A percentile compares a stretch with the other conserved stretches of the same genome.
Conservation (phyloP, 2,329 filamentous ascomycete genomes). For the Ophiostoma fasciatum region DNA sequence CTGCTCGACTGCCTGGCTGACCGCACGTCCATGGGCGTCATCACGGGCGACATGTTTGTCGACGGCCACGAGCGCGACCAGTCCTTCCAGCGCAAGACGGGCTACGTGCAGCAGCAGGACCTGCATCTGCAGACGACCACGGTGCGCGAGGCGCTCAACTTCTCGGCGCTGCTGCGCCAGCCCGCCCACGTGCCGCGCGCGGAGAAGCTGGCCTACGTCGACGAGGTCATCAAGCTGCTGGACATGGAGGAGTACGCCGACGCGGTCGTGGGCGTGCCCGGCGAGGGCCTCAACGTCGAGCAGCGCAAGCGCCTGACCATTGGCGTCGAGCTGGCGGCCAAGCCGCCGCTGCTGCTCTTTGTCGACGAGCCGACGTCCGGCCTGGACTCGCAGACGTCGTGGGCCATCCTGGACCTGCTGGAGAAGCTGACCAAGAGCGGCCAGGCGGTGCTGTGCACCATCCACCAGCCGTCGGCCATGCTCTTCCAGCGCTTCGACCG, state of each 20-base stretch:
- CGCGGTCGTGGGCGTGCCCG: constrained; percentile 78
- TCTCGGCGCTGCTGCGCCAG: constrained; percentile 75
- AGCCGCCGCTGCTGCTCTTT: constrained; percentile 78
- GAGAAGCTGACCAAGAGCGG: constrained; percentile 82
- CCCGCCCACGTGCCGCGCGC: constrained; percentile 53
- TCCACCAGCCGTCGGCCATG: constrained; percentile 93
- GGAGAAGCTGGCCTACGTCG: constrained; percentile 80
- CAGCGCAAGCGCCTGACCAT: constrained; percentile 65
- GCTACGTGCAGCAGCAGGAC: constrained; percentile 88
- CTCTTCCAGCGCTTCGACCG: constrained; percentile 85
- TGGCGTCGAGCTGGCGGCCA: constrained; percentile 71
- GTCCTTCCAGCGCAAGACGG: constrained; percentile 83
- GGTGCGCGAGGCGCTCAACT: constrained; percentile 75
- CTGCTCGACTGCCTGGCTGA: constrained; percentile 75
- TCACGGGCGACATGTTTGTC: constrained; percentile 67
- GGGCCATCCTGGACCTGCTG: constrained; percentile 77
- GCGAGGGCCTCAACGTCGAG: constrained; percentile 65
- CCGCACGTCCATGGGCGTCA: constrained; percentile 77
- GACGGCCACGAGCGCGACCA: constrained; percentile 53
- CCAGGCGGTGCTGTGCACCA: constrained; percentile 90
- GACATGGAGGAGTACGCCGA: constrained; percentile 87
- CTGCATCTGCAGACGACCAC: constrained; percentile 76
- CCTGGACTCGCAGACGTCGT: constrained; percentile 84
- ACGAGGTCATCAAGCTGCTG: constrained; percentile 80
- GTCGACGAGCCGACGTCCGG: constrained; percentile 92